Percentiles rank a stretch among this genome's conserved stretches.
Conservation (phyloP, 441 rosid genomes). For the Biscutella laevigata region DNA sequence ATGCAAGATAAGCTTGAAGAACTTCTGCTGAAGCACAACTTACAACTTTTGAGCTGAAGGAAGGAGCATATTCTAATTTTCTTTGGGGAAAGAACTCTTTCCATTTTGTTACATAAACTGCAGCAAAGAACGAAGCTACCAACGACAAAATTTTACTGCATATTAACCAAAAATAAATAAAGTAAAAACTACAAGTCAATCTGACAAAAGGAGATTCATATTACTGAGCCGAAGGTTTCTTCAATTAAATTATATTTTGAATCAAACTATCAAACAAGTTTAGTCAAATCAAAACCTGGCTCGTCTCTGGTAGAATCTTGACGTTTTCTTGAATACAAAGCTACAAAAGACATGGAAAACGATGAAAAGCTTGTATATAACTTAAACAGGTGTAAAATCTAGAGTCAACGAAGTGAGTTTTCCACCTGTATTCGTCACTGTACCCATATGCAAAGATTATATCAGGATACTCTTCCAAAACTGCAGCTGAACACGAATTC, state of each 20-base stretch:
- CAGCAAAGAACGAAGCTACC: slow-evolving; percentile 61
- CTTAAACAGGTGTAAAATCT: background rate
- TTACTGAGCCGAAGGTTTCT: background rate
- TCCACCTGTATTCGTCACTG: slow-evolving; percentile 69
- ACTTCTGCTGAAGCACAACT: slow-evolving; percentile 66
- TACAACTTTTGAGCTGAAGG: slow-evolving; percentile 54
- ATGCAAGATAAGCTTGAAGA: slow-evolving; percentile 73
- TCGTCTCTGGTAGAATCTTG: slow-evolving; percentile 76
- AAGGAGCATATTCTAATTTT: slow-evolving; percentile 52
- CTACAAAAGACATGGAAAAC: slow-evolving; percentile 30
- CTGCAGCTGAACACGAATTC: slow-evolving; percentile 61
- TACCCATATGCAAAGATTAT: slow-evolving; percentile 74
- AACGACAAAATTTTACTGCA: slow-evolving; percentile 78
- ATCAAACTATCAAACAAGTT: background rate
- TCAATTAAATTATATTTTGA: background rate
- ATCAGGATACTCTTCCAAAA: slow-evolving; percentile 66
- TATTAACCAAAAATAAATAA: slow-evolving; percentile 6
- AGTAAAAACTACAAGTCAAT: slow-evolving; percentile 4
- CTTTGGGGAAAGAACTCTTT: slow-evolving; percentile 52
- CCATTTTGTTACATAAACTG: slow-evolving; percentile 65
- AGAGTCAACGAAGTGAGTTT: background rate
- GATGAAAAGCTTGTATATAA: background rate
- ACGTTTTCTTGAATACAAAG: slow-evolving; percentile 73
- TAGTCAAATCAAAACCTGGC: slow-evolving; percentile 42
- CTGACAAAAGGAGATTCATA: slow-evolving; percentile 2